A percentile compares a stretch with the other conserved stretches of the same genome.
phyloP scores from a whole-genome alignment of 106 monocot species.

The Agapanthus africanus region DNA sequence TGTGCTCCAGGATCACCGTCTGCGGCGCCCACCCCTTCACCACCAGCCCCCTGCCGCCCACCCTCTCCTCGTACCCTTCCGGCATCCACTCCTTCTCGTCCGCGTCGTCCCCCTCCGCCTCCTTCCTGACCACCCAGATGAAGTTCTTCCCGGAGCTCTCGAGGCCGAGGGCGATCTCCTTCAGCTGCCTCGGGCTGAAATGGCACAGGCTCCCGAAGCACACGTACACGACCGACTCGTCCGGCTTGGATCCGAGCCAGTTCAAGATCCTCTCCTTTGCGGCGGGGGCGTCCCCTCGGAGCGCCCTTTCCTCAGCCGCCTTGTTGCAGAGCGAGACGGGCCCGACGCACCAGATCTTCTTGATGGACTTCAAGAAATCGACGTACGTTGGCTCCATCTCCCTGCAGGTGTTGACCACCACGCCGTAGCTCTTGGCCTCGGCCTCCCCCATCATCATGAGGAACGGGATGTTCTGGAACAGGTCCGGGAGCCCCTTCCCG shows the following conservation, averaged over 20 bases:
- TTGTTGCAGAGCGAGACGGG: background rate
- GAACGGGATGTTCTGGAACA: background rate
- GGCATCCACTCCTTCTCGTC: conserved; percentile 7
- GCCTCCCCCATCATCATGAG: background rate
- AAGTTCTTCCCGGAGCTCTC: conserved; percentile 7
- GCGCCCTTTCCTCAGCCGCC: background rate
- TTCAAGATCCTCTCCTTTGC: background rate
- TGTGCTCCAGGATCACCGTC: conserved; percentile 28
- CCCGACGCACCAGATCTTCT: conserved; percentile 6
- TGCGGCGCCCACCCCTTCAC: background rate
- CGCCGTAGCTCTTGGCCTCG: conserved; percentile 5
- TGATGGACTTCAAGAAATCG: background rate
- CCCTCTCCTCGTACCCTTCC: background rate
- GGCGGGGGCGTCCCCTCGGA: background rate
- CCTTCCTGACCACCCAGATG: conserved; percentile 24
- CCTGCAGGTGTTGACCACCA: background rate
- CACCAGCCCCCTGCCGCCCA: background rate
- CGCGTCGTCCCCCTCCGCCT: background rate
- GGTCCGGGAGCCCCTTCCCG: background rate
- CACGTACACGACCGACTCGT: conserved; percentile 15
- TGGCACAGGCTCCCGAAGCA: conserved; percentile 19
- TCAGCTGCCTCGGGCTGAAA: conserved; percentile 10
- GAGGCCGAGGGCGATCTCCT: conserved; percentile 17
- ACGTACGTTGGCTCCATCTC: background rate
- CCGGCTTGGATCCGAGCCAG: conserved; percentile 15